Percentiles rank a stretch among this genome's conserved stretches.
Evolutionary conservation across 2,329 filamentous ascomycete genomes (phyloP).

Genomic region (Fusarium devonianum): DNA sequence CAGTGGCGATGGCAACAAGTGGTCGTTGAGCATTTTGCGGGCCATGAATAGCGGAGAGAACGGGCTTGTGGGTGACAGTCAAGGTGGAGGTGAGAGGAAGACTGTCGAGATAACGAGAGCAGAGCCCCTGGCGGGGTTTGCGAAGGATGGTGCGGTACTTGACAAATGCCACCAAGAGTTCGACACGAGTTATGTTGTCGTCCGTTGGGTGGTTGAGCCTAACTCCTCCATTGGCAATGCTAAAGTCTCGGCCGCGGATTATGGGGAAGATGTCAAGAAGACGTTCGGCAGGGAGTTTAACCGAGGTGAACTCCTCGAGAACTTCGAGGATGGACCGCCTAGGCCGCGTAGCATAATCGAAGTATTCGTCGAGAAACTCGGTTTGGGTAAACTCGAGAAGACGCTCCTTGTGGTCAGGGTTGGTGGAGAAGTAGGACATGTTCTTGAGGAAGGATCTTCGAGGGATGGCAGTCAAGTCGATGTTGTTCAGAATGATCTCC

Average conservation of each 20-base stretch:
- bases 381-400: slow-evolving; percentile 84
- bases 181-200: slow-evolving; percentile 57
- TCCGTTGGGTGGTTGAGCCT: slow-evolving; percentile 44
- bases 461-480: slow-evolving; percentile 91
- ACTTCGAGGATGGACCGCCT: slow-evolving; percentile 92
- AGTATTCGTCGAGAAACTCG: slow-evolving; percentile 86
- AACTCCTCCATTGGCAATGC: slow-evolving; percentile 78
- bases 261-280: slow-evolving; percentile 77
- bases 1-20: slow-evolving; percentile 80
- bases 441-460: slow-evolving; percentile 84
- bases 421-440: slow-evolving; percentile 76
- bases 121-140: slow-evolving; percentile 84
- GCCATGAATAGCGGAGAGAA: slow-evolving; percentile 52
- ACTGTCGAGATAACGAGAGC: slow-evolving; percentile 81
- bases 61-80: slow-evolving; percentile 64
- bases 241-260: slow-evolving; percentile 91
- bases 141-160: slow-evolving; percentile 90
- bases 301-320: slow-evolving; percentile 85
- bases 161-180: slow-evolving; percentile 85
- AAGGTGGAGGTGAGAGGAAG: slow-evolving; percentile 67
- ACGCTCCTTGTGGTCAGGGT: slow-evolving; percentile 78
- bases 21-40: slow-evolving; percentile 55
- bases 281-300: slow-evolving; percentile 80
- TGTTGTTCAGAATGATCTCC: slow-evolving; percentile 77
- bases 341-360: slow-evolving; percentile 92